These are phyloP conservation scores for Neurospora africana DNA, from an alignment of 495 filamentous ascomycete species.

Conservation along the genomic window DNA sequence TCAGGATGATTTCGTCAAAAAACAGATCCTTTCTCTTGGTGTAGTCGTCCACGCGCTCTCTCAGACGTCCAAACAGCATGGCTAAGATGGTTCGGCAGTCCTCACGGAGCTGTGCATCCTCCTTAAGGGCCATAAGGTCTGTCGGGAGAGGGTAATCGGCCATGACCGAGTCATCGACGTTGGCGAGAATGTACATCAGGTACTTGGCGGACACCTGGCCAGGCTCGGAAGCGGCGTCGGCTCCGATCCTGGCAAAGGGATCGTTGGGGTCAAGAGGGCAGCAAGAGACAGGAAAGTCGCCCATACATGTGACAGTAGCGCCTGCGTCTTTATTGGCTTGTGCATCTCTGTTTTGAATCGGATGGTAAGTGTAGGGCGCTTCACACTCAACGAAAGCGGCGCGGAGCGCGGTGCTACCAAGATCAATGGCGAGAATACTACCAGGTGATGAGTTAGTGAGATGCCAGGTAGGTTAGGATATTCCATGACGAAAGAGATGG, in stretches of 20 bases:
- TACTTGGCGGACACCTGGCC: constrained; percentile 2
- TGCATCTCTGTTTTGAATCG: neutral
- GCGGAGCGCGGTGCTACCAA: neutral
- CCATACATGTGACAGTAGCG: neutral
- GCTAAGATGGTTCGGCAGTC: neutral
- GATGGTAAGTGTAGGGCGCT: neutral
- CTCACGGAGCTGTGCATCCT: neutral
- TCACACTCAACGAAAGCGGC: neutral
- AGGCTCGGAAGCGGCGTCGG: neutral
- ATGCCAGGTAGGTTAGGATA: neutral
- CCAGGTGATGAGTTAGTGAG: neutral
- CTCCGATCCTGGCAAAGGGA: neutral
- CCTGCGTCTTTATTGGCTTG: neutral
- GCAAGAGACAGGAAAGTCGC: constrained; percentile 3
- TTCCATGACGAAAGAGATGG: neutral
- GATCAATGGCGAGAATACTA: neutral
- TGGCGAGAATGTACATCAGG: constrained; percentile 4
- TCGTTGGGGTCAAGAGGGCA: neutral
- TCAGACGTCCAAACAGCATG: neutral
- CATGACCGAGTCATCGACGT: neutral
- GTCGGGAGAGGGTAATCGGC: neutral
- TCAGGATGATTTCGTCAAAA: neutral
- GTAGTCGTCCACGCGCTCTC: neutral
- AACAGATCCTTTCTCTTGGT: neutral
- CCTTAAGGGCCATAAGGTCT: neutral